Base-by-base conservation (phyloP, 192 early-diverging fungal species). In the Pilaira anomala region DNA sequence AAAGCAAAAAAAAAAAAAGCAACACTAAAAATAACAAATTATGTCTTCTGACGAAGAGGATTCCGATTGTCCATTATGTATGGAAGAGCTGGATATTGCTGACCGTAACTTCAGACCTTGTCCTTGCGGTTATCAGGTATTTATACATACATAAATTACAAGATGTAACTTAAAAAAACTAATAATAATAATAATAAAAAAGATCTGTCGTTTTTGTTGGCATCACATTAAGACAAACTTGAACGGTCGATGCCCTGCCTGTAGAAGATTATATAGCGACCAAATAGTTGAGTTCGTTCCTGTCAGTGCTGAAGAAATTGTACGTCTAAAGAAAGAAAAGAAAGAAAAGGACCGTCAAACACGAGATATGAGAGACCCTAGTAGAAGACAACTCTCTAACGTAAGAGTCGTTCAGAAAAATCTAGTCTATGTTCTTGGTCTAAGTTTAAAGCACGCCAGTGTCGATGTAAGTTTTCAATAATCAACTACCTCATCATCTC, bases 191-290 rank as follows among this genome's bases (percentile, higher is more conserved):
- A 28, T 48, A 25, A 13, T 42, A 18, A 30, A 14, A 62, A 78
- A 98, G 94, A 94, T 99, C 69, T 99, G 97, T 75, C 87, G 96
- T 11, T 99, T 99, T 74, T 99, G 97, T 66, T 98, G 94, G 90
- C 90, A 99, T 70, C 95, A 93, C 72, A 97, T 99, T 73, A 93
- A 93, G 66, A 90, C 97, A 49, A 85, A 94, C 73, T 81, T 92
- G 60, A 97, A 94, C 73, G 89, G 90, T 13, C 85, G 89, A 18
- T 99, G 97, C 64, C 97, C 97, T 21, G 97, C 97, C 16, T 99
- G 97, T 63, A 82, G 97, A 19, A 78, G 95, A 24, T 70, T 87
- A 2, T 99, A 95, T 63, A 86, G 91, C 13, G 95, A 98, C 51
- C 92, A 99, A 55, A 89, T 77, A 3, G 81, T 92, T 45, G 88